Conservation (phyloP, 2,329 filamentous ascomycete genomes). For the Canariomyces notabilis region DNA sequence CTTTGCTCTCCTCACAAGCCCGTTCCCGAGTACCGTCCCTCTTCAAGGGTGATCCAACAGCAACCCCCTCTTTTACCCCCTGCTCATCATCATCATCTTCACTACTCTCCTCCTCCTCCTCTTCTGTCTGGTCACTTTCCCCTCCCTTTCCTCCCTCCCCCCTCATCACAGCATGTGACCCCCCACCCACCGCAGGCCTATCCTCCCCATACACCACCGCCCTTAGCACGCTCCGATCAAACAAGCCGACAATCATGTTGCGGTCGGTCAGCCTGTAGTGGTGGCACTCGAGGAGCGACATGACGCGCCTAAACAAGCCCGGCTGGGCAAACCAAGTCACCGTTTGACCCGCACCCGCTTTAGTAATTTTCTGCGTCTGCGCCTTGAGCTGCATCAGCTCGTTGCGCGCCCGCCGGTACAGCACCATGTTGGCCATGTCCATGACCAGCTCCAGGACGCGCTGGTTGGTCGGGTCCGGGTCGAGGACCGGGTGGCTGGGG, state of each 20-base stretch:
- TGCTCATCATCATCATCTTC: slow-evolving; percentile 3
- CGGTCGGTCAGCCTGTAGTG: slow-evolving; percentile 84
- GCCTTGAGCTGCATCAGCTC: slow-evolving; percentile 77
- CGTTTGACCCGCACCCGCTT: too few relatives aligned
- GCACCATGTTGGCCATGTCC: slow-evolving; percentile 87
- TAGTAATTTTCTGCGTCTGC: slow-evolving; percentile 60
- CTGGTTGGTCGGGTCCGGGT: slow-evolving; percentile 52
- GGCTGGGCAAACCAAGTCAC: slow-evolving; percentile 70
- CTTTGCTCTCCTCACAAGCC: too few relatives aligned
- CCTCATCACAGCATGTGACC: slow-evolving; percentile 6
- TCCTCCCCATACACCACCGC: slow-evolving; percentile 79
- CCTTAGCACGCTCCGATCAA: slow-evolving; percentile 83
- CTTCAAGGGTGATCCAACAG: too few relatives aligned
- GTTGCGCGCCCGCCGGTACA: slow-evolving; percentile 79
- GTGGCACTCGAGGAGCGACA: slow-evolving; percentile 80
- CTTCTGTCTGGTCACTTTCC: not conserved
- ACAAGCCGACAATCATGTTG: slow-evolving; percentile 87
- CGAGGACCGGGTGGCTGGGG: slow-evolving; percentile 30
- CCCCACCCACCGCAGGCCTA: not conserved
- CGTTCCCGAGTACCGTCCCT: too few relatives aligned
- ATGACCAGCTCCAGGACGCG: slow-evolving; percentile 80
- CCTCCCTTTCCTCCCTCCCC: not conserved
- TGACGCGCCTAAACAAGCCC: slow-evolving; percentile 75
- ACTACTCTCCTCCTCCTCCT: slow-evolving; percentile 51
- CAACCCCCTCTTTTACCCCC: too few relatives aligned